Evolutionary conservation across 2,329 filamentous ascomycete species (phyloP), one percentile per base, ranked within the genome.

Genomic region (Penicillium sp.): DNA sequence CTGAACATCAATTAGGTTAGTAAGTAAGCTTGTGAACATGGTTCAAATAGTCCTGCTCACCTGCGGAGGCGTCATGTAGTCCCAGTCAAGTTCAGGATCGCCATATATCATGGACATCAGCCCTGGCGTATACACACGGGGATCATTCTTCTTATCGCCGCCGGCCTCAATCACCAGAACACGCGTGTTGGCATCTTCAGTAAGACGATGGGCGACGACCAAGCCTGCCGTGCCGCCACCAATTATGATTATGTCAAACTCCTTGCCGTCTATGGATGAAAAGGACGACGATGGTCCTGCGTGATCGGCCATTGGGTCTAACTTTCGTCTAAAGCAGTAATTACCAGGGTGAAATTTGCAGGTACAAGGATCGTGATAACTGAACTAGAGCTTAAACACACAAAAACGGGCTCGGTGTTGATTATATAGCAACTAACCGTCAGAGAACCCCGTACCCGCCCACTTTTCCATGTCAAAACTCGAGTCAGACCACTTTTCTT

Each of bases 211-310:
- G 23, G 66, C 66, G 9, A 82, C 69, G 0, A 71, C 73, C 14
- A 83, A 68, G 3, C 81, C 81, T 3, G 79, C 78, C 1, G 78
- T 81, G 8, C 80, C 81, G 30, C 81, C 81, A 21, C 81, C 81
- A 23, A 81, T 66, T 54, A 83, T 64, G 40, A 81, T 55, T 52
- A 62, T 65, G 55, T 68, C 66, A 48, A 64, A 48, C n/a, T 53
- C 35, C 3, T 45, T 8, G 20, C 40, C 40, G 5, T 42, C 48
- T 16, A 51, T 51, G 3, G 30, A 50, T 16, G 42, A 18, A 49
- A 55, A 55, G 33, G 45, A 55, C 12, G 48, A 40, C 3, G 33
- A 51, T 4, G 48, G 33, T 16, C 48, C 20, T 3, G 20, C 9
- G 33, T 51, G 33, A 30, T 40, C 12, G 40, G 33, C 21, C 33